Base-by-base conservation (phyloP, 106 monocot species). In the Apostasia ramifera region DNA sequence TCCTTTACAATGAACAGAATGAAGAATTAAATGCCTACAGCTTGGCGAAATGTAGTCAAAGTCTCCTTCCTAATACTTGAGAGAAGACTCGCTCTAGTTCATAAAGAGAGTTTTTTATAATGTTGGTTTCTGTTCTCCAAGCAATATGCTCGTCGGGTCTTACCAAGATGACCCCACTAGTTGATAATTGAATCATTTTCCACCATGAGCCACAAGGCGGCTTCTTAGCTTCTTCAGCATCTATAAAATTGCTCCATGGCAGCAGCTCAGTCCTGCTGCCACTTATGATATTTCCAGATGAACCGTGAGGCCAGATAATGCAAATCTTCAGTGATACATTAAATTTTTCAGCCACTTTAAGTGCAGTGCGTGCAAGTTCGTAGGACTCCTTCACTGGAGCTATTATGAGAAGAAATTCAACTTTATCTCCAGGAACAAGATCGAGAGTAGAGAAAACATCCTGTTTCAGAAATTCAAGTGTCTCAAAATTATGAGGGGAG, bases 61-160 rank as follows among this genome's bases (percentile, higher is more conserved):
- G 62, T 13, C 38, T 10, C 40, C 2, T 52, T 44, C 80, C 64
- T 14, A 85, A 63, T 48, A 85, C 74, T 41, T 57, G 6, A 58
- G 81, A 80, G 61, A 93, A 83, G 2, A 85, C 80, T 56, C 68
- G 77, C 79, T 73, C 71, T 65, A 85, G 75, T 74, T 90, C 81
- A 38, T 46, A 58, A 67, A 67, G 54, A 46, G 55, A 44, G 78
- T 85, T 75, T 1, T 44, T 37, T 39, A 69, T 63, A 42, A 48
- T 66, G 67, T 73, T 62, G 49, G 82, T 79, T 61, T 87, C 82
- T 8, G 69, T 51, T 14, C 71, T 83, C 92, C 98, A 98, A 37
- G 85, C 93, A 72, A 93, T 83, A 61, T 98, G 98, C 14, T 93
- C 92, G 74, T 98, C 98, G 53, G 98, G 93, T 72, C 98, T 81